Base-by-base conservation (phyloP, 78 protist species). In the Tieghemostelium lacteum region DNA sequence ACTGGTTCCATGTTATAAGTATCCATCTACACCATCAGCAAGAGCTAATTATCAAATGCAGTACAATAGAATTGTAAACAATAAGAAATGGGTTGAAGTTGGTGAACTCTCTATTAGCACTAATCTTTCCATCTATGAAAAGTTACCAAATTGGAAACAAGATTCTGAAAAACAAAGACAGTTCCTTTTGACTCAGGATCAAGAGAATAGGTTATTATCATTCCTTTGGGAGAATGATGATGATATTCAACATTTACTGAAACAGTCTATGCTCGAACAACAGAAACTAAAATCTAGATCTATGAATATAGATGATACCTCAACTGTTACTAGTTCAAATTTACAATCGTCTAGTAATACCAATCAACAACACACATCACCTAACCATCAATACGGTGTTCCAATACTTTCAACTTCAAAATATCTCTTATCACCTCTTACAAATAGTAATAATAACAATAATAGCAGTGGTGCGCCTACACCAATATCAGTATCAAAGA, bases 81-180 rank as follows among this genome's bases (percentile, higher is more conserved):
- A 78, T 17, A 78, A 55, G 29, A 86, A 86, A 57, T 86, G 93
- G 93, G 75, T 75, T 24, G 93, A 86, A 49, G 93, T 86, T 65
- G 93, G 93, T 22, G 76, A 73, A 24, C 29, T 75, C 10, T 62
- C 33, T 16, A 67, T 73, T 20, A 39, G 65, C 7, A 22, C 58
- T 34, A 86, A 86, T 42, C 12, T 86, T 4, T 67, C 73, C 2
- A 55, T 86, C 3, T 86, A 86, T 33, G 50, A 40, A 14, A 86
- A 86, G 31, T 75, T 73, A 31, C 87, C 93, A 34, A 86, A 86
- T 57, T 86, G 93, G 93, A 19, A 50, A n/a, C 31, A 49, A 10
- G 93, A 86, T 29, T 52, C 86, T 3, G 75, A 75, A 26, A 49
- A 62, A 39, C 93, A 86, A 33, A 77, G 85, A 28, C 34, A 65